Conservation (phyloP, 2,329 filamentous ascomycete genomes). For the Fusarium sp. region DNA sequence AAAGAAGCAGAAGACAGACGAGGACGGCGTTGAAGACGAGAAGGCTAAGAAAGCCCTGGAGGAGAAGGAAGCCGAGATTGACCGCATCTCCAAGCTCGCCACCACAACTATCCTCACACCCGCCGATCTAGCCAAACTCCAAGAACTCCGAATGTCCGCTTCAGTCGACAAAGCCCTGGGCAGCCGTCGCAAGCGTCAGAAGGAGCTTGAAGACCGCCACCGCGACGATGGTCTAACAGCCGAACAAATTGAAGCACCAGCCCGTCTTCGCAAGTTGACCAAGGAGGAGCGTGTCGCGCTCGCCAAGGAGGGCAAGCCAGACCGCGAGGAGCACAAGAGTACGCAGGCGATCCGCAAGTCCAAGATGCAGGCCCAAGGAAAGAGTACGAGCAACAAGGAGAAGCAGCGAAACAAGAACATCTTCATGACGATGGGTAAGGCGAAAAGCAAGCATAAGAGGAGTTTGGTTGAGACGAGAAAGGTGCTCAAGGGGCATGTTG, state of each 20-base stretch:
- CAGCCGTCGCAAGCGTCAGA: conserved; percentile 61
- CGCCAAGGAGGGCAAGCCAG: conserved; percentile 85
- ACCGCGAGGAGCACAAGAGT: conserved; percentile 84
- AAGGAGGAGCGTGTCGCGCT: conserved; percentile 91
- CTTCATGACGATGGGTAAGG: conserved; percentile 97
- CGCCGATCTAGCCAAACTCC: conserved; percentile 94
- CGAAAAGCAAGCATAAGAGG: conserved; percentile 94
- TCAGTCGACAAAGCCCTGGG: conserved; percentile 76
- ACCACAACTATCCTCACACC: conserved; percentile 95
- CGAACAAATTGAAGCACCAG: conserved; percentile 90
- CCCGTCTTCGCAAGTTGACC: conserved; percentile 84
- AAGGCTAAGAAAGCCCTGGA: conserved; percentile 55
- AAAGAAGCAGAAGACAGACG: conserved; percentile 59
- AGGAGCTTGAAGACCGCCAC: conserved; percentile 71
- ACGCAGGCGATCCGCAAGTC: conserved; percentile 87
- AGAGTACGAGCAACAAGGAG: conserved; percentile 97
- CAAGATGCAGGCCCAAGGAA: conserved; percentile 90
- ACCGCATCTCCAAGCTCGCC: conserved; percentile 80
- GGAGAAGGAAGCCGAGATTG: conserved; percentile 61
- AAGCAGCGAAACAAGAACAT: conserved; percentile 99
- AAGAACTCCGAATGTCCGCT: conserved; percentile 84
- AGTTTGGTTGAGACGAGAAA: conserved; percentile 89
- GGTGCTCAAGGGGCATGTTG: conserved; percentile 84
- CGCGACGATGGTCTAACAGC: conserved; percentile 91
- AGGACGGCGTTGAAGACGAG: conserved; percentile 56